Evolutionary conservation across 1,284 basidiomycete genomes (phyloP).

Genomic region (Boletellus deceptivus): DNA sequence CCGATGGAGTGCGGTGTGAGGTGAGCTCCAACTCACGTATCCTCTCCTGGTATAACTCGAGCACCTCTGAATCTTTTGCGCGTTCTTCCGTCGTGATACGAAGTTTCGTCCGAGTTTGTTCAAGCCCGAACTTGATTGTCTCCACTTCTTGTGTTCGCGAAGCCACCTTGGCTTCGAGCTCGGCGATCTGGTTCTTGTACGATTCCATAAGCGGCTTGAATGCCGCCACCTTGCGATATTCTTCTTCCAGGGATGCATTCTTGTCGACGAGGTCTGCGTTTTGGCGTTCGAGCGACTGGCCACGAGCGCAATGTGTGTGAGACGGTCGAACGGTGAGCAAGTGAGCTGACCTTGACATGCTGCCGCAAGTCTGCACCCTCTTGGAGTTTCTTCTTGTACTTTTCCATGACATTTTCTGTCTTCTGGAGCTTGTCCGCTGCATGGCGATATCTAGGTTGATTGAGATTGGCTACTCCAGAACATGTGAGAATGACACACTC

Average conservation of each 20-base stretch:
- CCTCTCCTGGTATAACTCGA: constrained; percentile 90
- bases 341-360: constrained; percentile 68
- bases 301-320: constrained; percentile 1
- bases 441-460: constrained; percentile 68
- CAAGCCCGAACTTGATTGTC: constrained; percentile 71
- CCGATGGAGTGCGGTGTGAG: constrained; percentile 44
- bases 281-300: constrained; percentile 84
- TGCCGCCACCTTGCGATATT: constrained; percentile 81
- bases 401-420: constrained; percentile 96
- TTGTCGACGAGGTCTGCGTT: constrained; percentile 90
- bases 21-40: constrained; percentile 82
- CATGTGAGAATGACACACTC: constrained; percentile 54
- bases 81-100: constrained; percentile 70
- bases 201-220: constrained; percentile 92
- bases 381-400: constrained; percentile 98
- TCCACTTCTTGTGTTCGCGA: constrained; percentile 70
- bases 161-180: constrained; percentile 73
- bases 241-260: constrained; percentile 88
- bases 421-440: constrained; percentile 89
- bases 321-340: constrained; percentile 2
- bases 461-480: neutral
- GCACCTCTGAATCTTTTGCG: constrained; percentile 77
- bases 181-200: constrained; percentile 85
- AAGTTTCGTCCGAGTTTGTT: constrained; percentile 68
- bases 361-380: constrained; percentile 87